Evolutionary conservation across 129 eudicot genomes (phyloP), one percentile per base, ranked within the genome.

Genomic region (Flaveria bidentis): DNA sequence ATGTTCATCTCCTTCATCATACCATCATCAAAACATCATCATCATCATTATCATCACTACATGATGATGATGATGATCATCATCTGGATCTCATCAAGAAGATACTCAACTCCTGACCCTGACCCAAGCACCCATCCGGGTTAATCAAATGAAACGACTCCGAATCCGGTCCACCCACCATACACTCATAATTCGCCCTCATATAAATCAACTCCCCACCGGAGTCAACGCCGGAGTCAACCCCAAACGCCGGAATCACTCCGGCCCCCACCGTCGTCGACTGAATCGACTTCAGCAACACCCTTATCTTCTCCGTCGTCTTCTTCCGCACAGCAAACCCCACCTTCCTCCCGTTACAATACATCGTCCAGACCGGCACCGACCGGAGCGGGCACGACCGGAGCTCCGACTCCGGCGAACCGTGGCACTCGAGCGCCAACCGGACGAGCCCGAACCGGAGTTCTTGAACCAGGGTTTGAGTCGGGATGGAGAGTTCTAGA

Each of bases 111-210:
- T 95, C 96, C 82, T 95, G 99, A 67, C 69, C 69, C 25, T 72
- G 64, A 64, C 96, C 92, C 71, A 76, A 79, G 16, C 86, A 86
- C 46, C 90, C 89, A 71, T 89, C 99, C 60, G 94, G 96, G 84
- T 87, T 91, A 68, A 95, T 85, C 78, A 95, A 55, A 79, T 95
- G 99, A 67, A 89, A 95, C 26, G 96, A 89, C 65, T 95, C 99
- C 9, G 92, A 91, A 66, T 95, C 94, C 1, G 90, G 84, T 2
- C 96, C 92, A 42, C 99, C 99, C 67, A 89, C 84, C 22, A 91
- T 85, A 23, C 89, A 95, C 72, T 95, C 99, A 65, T 95, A 95
- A 46, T 82, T 91, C 15, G 97, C 99, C 80, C 99, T 83, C 99
- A 95, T 95, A 67, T 95, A 95, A 83, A 93, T 88, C 42, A 90